Evolutionary conservation across 2,329 filamentous ascomycete species (phyloP).

Genomic region (Aureobasidium uvarum): DNA sequence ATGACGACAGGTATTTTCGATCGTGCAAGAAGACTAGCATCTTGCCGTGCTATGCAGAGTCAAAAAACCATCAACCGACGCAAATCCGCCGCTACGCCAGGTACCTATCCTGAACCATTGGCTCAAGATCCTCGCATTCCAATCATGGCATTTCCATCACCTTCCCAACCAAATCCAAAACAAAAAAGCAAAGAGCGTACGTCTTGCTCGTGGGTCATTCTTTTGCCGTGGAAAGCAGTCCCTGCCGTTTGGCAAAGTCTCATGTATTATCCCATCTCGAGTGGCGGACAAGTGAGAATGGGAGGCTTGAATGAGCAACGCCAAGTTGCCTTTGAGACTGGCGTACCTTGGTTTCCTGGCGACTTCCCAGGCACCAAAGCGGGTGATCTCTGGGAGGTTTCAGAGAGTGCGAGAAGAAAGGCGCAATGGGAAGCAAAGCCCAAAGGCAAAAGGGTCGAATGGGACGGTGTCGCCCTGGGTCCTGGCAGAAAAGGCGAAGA

Average conservation of each 20-base stretch:
- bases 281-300: constrained; percentile 76
- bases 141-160: constrained; percentile 58
- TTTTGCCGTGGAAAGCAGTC: constrained; percentile 90
- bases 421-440: constrained; percentile 72
- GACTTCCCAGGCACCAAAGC: constrained; percentile 79
- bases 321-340: constrained; percentile 78
- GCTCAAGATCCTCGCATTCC: constrained; percentile 73
- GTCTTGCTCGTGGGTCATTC: constrained; percentile 71
- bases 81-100: constrained; percentile 62
- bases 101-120: constrained; percentile 58
- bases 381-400: constrained; percentile 73
- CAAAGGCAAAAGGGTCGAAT: constrained; percentile 76
- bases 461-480: constrained; percentile 71
- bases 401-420: constrained; percentile 60
- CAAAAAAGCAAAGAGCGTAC: constrained; percentile 44
- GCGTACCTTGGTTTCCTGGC: constrained; percentile 77
- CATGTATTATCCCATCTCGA: constrained; percentile 76
- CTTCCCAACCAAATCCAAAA: constrained; percentile 37
- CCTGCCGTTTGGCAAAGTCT: constrained; percentile 80
- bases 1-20: constrained; percentile 59
- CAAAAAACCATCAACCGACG: constrained; percentile 81
- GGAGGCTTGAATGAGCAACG: constrained; percentile 76
- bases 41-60: constrained; percentile 64
- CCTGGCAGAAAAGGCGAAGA: constrained; percentile 75
- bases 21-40: constrained; percentile 62